Evolutionary conservation across 2,329 filamentous ascomycete species (phyloP).

Genomic region (Microcera coccophila): DNA sequence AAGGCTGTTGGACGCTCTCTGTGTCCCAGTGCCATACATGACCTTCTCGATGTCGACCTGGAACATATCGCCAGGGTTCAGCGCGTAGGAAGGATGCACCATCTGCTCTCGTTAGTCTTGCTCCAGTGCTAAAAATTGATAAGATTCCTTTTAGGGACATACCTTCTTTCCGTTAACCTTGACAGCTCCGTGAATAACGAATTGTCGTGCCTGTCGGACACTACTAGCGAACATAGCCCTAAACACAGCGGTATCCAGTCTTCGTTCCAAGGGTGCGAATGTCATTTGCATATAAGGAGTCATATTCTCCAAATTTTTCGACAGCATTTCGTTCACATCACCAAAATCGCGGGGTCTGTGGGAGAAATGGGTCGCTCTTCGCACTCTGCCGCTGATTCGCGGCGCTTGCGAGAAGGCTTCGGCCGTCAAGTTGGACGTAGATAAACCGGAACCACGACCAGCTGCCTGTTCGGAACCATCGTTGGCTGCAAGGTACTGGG

Average conservation of each 20-base stretch:
- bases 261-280: constrained; percentile 84
- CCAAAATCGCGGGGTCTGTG: constrained; percentile 25
- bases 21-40: constrained; percentile 77
- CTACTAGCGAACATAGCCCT: constrained; percentile 91
- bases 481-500: constrained; percentile 69
- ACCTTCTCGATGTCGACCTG: constrained; percentile 88
- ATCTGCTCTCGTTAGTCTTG: constrained; percentile 54
- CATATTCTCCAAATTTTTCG: constrained; percentile 37
- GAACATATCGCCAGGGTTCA: constrained; percentile 98
- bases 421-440: constrained; percentile 30
- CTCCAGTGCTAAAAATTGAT: not conserved
- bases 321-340: constrained; percentile 32
- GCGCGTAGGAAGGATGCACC: constrained; percentile 82
- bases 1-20: constrained; percentile 48
- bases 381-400: constrained; percentile 12
- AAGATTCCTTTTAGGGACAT: constrained; percentile 7
- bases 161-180: constrained; percentile 97
- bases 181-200: constrained; percentile 87
- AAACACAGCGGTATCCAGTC: constrained; percentile 92
- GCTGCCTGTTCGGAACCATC: constrained; percentile 82
- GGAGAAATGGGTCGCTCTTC: constrained; percentile 19
- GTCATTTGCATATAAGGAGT: constrained; percentile 97
- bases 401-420: constrained; percentile 33
- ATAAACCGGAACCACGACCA: constrained; percentile 73
- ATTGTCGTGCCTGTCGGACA: constrained; percentile 86